Base-by-base conservation (phyloP, 805 yeast genomes). In the Kodamaea restingae region DNA sequence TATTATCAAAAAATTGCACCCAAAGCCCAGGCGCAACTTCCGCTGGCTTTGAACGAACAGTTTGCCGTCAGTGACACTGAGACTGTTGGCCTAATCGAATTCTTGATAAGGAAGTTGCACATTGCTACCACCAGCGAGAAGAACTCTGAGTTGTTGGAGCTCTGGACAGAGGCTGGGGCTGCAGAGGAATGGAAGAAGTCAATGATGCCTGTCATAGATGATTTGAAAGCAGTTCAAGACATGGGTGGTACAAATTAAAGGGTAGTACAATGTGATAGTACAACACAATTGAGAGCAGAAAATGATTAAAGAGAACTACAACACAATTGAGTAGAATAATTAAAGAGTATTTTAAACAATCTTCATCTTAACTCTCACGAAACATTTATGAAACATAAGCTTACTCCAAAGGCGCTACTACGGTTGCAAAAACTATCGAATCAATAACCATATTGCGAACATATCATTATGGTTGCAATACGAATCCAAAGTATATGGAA, bases 111-210 rank as follows among this genome's bases (percentile, higher is more conserved):
- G 7, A 27, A 27, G 31, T 27, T 27, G 17, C 9, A 27, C 31
- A 6, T 10, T 7, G 4, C 31, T 5, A 14, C 14, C 17, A 27
- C 9, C 31, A 27, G 17, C 31, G 31, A 27, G 31, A 27, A 15
- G 31, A 15, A 9, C 7, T 27, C 31, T 6, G 31, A 27, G 17
- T 27, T 27, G 31, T 27, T 27, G 31, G 31, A 27, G 17, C 31
- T 27, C 17, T 27, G 31, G 31, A 7, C 12, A 17, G 31, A 27
- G 31, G 31, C 18, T 4, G 31, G 31, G 4, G 31, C 10, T 6
- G 31, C 9, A 7, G 31, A 27, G 18, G 18, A n/a, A 10, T 27
- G 31, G 31, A 27, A 27, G 31, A 12, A 12, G 18, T 12, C 15
- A 4, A 27, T 27, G 7, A 27, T 17, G 15, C 31, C 31, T 4